Base-by-base conservation (phyloP, 805 yeast species). In the Ogataea glucozyma region DNA sequence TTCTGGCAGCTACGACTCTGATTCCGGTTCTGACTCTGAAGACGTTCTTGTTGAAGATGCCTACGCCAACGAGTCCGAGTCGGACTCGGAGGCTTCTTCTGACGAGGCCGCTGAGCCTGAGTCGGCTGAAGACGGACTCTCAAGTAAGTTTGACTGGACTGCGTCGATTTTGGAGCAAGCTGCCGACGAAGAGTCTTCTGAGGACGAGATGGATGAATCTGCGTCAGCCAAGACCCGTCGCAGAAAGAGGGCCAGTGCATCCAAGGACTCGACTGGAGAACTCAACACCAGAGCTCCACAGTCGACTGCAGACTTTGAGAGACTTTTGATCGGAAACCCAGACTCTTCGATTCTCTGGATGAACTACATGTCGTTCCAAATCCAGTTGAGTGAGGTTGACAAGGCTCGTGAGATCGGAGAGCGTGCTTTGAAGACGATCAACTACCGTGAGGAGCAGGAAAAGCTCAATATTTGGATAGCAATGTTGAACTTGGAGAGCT, bases 341-440 rank as follows among this genome's bases (percentile, higher is more conserved):
- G 85, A 88, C 70, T 88, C 96, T 3, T 91, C 99, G 1, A 78
- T 90, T 26, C 67, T 88, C 44, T 93, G 99, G 99, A 91, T 93
- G 87, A 88, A 90, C 67, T 93, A 86, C 68, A 93, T 93, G 97
- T 90, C 98, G 4, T 93, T 91, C 84, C 96, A 90, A 66, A 74
- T 93, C 51, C 97, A 90, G 65, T 73, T 91, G 49, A 86, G 96
- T 70, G 99, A 93, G 65, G 71, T 89, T 46, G 97, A 91, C 27
- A 88, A 87, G 66, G 97, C 97, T 8, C 81, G 99, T 56, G 96
- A 88, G 62, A 80, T 93, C 55, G 97, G 88, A 33, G 86, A 84
- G 56, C 79, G 99, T 49, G 99, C 98, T 2, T 75, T 93, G 60
- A 87, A 87, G 69, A 83, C 93, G 5, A 95, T 93, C 54, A 81